Evolutionary conservation across 495 filamentous ascomycete species (phyloP), one percentile per base, ranked within the genome.

Genomic region (Arthonia radiata): DNA sequence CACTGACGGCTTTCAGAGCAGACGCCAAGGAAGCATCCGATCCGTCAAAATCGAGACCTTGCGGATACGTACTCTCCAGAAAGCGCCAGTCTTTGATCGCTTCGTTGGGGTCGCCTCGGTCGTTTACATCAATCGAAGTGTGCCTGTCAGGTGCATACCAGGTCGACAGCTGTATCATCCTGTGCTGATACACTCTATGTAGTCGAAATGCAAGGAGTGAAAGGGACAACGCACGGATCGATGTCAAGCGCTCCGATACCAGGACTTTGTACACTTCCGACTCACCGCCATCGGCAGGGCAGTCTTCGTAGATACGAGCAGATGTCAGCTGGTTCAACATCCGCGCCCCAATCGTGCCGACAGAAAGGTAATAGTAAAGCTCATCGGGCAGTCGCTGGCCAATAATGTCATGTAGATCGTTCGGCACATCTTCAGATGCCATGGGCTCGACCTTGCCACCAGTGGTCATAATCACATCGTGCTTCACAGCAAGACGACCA

Each of bases 361-460:
- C 69, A 32, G 78, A 77, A 17, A 94, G 59, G 38, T 99, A 94
- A 43, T 76, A 74, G 44, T 80, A 91, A 4, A 99, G 53, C 49
- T 99, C 89, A 28, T 81, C 67, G 2, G 89, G 81, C 10, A 99
- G 57, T 17, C 80, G 76, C 29, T 81, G 66, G 13, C 81, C 80
- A 35, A 90, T 71, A 41, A 93, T 75, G 37, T 82, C 71, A 47
- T 86, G 76, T 34, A 80, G 59, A 46, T 94, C 83, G 13, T 53
- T 56, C 11, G 86, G 81, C 2, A 72, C 59, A 18, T 61, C 50
- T 5, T 71, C 67, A 17, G 55, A 55, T 32, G 79, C 65, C 39
- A 79, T 54, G 3, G 72, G 69, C 28, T 64, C 67, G 25, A 90
- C 60, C 28, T 66, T 59, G 11, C 82, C 86, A 26, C 71, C 66